Percentiles rank a stretch among this genome's conserved stretches.
Evolutionary conservation across 164 flowering plant genomes (phyloP).

Genomic region (Nymphaea thermarum): DNA sequence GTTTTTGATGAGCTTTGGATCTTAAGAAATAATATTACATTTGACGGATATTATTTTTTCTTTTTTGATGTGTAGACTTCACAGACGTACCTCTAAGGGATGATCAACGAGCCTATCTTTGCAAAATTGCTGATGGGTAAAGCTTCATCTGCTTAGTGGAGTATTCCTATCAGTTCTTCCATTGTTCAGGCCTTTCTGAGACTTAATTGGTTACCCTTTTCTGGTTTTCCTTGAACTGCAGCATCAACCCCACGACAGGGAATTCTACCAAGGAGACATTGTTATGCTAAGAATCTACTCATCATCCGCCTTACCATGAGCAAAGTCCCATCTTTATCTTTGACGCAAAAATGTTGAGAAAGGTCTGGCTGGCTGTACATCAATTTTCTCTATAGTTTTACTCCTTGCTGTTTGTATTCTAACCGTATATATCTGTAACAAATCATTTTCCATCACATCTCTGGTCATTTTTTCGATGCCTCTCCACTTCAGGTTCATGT

Average conservation of each 20-base stretch:
- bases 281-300: slow-evolving; percentile 40
- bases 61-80: slow-evolving; percentile 40
- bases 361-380: too few species aligned
- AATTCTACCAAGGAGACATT: slow-evolving; percentile 83
- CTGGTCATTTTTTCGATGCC: too few species aligned
- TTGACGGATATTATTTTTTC: too few species aligned
- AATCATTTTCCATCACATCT: too few species aligned
- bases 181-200: background rate
- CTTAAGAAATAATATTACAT: too few species aligned
- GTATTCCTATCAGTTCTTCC: background rate
- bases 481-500: too few species aligned
- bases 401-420: too few species aligned
- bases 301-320: background rate
- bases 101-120: slow-evolving; percentile 79
- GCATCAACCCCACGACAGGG: slow-evolving; percentile 81
- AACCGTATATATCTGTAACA: too few species aligned
- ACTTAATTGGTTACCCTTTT: background rate
- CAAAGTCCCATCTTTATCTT: background rate
- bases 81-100: slow-evolving; percentile 93
- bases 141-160: background rate
- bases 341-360: background rate
- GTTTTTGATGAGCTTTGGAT: too few species aligned
- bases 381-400: too few species aligned
- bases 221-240: slow-evolving; percentile 9
- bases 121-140: slow-evolving; percentile 93